phyloP scores from a whole-genome alignment of 345 rosid genomes.

The Ailanthus altissimus region DNA sequence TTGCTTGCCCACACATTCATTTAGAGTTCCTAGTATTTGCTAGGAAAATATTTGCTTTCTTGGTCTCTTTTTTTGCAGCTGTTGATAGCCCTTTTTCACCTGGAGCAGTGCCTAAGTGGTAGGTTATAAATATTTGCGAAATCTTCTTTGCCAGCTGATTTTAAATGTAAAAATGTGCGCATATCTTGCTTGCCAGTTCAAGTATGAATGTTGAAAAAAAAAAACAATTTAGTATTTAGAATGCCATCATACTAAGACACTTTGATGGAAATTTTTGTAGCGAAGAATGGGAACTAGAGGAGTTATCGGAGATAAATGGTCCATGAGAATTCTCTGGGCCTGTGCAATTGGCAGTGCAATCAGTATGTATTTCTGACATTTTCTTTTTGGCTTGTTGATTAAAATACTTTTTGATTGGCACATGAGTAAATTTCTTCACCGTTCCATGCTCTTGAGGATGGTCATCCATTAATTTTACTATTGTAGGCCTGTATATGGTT shows the following conservation, averaged over 20 bases:
- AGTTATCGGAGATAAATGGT: slow-evolving; percentile 69
- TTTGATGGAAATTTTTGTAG: slow-evolving; percentile 23
- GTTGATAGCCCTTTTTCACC: not conserved
- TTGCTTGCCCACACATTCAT: not conserved
- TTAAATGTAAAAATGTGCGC: not conserved
- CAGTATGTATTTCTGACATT: slow-evolving; percentile 29
- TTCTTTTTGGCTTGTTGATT: slow-evolving; percentile 1
- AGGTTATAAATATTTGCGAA: not conserved
- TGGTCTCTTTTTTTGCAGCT: not conserved
- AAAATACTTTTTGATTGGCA: not conserved
- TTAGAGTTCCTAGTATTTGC: not conserved
- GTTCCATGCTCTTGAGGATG: not conserved
- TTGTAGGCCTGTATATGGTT: slow-evolving; percentile 78
- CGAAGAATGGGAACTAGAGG: slow-evolving; percentile 49
- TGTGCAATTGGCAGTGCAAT: slow-evolving; percentile 75
- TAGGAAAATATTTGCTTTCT: not conserved
- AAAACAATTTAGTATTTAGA: not conserved
- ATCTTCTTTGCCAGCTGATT: not conserved
- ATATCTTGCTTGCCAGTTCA: not conserved
- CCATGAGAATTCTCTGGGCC: slow-evolving; percentile 74
- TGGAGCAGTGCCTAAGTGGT: not conserved
- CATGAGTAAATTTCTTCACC: not conserved
- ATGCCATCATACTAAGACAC: not conserved
- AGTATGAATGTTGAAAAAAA: not conserved
- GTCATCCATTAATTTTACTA: slow-evolving; percentile 3